Base-by-base conservation (phyloP, 2,329 filamentous ascomycete species). In the Chrysoporthe puriensis region DNA sequence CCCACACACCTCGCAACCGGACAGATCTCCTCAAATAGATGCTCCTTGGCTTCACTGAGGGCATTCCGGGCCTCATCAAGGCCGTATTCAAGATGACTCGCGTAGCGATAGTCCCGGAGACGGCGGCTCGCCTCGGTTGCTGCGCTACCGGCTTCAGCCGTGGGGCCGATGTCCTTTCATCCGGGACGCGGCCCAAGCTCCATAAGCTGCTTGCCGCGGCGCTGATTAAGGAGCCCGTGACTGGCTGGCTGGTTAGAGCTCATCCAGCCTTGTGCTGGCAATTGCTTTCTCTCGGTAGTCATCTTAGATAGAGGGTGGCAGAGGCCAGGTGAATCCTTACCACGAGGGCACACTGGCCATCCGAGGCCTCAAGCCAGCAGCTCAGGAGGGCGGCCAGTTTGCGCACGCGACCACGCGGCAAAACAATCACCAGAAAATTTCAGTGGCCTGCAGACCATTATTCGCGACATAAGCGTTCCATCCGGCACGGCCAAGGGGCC, bases 381-480 rank as follows among this genome's bases (percentile, higher is more conserved):
- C 36, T 40, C 36, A 32, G n/a, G 13, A 26, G 9, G 56, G 16
- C 16, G n/a, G 40, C 7, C 18, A 26, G n/a, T 26, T 21, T 18
- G 18, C 57, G 40, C 13, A 6, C n/a, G 61, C 62, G 44, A 58
- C 64, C 26, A 32, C 62, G 66, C 68, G 68, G 66, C 68, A 67
- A 65, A 66, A 63, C 57, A 43, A 63, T 63, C 9, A 46, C 54
- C 32, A 63, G 60, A 59, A 69, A 66, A 64, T 59, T 69, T 62
- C 44, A n/a, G 40, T 60, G 40, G 54, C 68, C 63, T 66, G 62
- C 62, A 69, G 65, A 69, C 64, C 68, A 66, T 36, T 36, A 26
- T 48, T 62, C 60, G 61, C 48, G 61, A 54, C 61, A 43, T 43
- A 36, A 54, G 21, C 18, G 48, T 54, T 42, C 61, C 46, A 63